Conservation (phyloP, 768 basidiomycete species). For the Mycena venus region DNA sequence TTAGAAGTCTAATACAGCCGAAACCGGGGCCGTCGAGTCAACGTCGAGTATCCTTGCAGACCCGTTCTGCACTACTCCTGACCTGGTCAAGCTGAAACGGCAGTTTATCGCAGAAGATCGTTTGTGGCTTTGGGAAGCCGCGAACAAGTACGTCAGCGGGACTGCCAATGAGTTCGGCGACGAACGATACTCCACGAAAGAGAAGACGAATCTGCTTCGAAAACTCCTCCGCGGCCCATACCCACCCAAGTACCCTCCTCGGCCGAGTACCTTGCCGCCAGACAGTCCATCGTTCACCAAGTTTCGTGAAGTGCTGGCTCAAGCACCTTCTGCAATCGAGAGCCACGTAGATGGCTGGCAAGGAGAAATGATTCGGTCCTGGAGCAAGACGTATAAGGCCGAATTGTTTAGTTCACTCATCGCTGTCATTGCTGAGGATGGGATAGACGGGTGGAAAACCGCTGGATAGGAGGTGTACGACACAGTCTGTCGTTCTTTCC, state of each 20-base stretch:
- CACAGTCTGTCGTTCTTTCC: conserved; percentile 13
- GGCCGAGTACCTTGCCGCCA: not conserved
- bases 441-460: conserved; percentile 26
- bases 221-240: not conserved
- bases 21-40: not conserved
- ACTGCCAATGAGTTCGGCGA: not conserved
- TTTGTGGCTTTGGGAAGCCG: not conserved
- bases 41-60: not conserved
- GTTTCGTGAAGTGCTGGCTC: not conserved
- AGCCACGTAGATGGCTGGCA: no score
- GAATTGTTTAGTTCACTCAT: conserved; percentile 10
- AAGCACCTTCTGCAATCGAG: not conserved
- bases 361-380: no score
- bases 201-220: not conserved
- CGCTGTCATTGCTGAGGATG: conserved; percentile 15
- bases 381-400: no score
- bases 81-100: no score
- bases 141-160: not conserved
- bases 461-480: conserved; percentile 36
- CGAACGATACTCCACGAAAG: not conserved
- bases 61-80: no score
- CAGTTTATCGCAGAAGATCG: not conserved
- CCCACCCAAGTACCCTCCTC: not conserved
- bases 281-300: not conserved
- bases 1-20: not conserved